These are phyloP conservation scores for Venturia nashicola DNA, from an alignment of 2,329 filamentous ascomycete species.

Conservation along the genomic window DNA sequence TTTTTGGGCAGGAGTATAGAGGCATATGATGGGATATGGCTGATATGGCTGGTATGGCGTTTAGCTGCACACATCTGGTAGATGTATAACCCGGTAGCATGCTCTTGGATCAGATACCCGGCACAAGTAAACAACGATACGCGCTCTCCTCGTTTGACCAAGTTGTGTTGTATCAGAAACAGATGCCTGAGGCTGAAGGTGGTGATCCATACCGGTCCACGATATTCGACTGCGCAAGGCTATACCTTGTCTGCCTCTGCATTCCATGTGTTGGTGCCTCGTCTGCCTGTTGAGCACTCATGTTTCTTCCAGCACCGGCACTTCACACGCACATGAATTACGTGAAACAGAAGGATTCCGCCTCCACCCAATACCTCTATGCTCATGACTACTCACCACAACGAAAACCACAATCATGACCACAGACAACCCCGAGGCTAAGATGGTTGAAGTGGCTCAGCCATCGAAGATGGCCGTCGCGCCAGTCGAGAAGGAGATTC, in stretches of 20 bases:
- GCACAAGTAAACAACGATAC: not conserved
- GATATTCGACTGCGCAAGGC: not conserved
- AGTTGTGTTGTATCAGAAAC: not conserved
- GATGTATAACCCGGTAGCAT: not conserved
- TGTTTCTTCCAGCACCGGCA: not conserved
- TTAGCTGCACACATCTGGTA: not conserved
- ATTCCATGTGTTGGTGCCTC: not conserved
- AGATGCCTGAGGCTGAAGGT: not conserved
- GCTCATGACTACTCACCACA: not conserved
- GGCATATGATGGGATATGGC: not conserved
- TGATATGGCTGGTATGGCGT: not conserved
- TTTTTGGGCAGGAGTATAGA: not conserved
- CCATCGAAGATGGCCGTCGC: not conserved
- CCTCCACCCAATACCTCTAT: not conserved
- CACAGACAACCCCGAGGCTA: not conserved
- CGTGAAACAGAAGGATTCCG: not conserved
- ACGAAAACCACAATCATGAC: not conserved
- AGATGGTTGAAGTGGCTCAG: not conserved
- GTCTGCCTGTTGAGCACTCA: not conserved
- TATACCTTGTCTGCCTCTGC: not conserved
- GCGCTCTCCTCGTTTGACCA: not conserved
- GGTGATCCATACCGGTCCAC: not conserved
- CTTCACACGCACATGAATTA: not conserved
- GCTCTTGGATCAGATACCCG: constrained; percentile 1
- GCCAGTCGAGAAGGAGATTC: not conserved